These are phyloP conservation scores for Chlorella sp. DNA, from an alignment of 139 green algal species.

Conservation along the genomic window DNA sequence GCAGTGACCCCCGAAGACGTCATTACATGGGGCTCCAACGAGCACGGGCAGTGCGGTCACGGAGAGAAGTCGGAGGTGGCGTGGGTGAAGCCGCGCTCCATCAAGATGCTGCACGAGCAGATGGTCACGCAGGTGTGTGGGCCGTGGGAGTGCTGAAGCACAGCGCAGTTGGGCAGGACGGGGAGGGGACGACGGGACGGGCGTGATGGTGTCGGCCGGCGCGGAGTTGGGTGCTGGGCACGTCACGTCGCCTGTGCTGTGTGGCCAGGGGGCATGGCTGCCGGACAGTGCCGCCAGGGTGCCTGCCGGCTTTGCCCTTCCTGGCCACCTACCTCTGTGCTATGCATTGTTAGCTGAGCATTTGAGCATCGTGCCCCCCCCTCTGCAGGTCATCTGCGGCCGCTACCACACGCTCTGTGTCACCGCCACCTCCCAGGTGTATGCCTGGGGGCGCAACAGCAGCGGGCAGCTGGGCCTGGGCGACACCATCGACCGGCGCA, in stretches of 20 bases:
- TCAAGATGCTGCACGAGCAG: slow-evolving; percentile 69
- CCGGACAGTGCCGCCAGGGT: too few species aligned
- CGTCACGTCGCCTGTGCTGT: too few species aligned
- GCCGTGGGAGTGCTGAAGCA: too few species aligned
- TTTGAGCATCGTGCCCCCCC: background rate
- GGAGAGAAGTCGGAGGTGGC: slow-evolving; percentile 62
- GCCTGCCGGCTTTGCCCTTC: background rate
- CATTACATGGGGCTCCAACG: slow-evolving; percentile 86
- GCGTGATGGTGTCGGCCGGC: background rate
- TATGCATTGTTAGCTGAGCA: too few species aligned
- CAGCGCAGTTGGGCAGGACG: background rate
- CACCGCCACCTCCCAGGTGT: slow-evolving; percentile 86
- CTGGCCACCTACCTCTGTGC: background rate
- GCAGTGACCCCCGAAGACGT: slow-evolving; percentile 78
- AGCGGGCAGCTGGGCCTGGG: slow-evolving; percentile 83
- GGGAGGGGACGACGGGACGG: too few species aligned
- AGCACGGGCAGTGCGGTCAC: slow-evolving; percentile 83
- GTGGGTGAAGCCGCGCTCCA: slow-evolving; percentile 64
- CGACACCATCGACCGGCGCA: slow-evolving; percentile 62
- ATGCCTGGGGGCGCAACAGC: slow-evolving; percentile 81
- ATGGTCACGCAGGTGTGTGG: slow-evolving; percentile 55
- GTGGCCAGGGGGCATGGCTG: background rate
- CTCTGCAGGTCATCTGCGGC: slow-evolving; percentile 77
- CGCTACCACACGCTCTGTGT: slow-evolving; percentile 81
- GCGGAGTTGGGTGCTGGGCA: background rate